Conservation (phyloP, 345 rosid species). For the Eucalyptus sp. region DNA sequence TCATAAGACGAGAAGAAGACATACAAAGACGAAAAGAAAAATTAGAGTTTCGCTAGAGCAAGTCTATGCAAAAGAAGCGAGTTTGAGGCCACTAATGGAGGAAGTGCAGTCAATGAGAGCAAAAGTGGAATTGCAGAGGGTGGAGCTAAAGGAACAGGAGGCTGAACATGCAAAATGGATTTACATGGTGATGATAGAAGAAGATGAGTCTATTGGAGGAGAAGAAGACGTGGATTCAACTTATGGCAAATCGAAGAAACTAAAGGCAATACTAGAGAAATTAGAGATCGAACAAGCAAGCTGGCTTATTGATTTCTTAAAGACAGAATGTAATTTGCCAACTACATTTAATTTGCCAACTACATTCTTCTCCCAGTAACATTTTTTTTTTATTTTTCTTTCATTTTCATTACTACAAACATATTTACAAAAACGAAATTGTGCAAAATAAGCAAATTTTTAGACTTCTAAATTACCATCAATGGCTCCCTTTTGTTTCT, state of each 20-base stretch:
- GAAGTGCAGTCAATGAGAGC: neutral
- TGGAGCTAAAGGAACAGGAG: rapidly evolving
- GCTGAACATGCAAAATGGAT: neutral
- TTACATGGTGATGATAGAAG: neutral
- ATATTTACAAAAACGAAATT: neutral
- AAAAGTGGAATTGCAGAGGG: neutral
- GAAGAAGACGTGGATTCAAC: neutral
- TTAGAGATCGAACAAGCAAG: neutral
- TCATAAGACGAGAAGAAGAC: neutral
- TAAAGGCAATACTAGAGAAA: neutral
- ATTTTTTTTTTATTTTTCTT: no score
- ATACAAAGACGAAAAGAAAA: no score
- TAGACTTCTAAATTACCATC: neutral
- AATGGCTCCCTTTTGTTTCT: no score
- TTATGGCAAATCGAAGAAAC: neutral
- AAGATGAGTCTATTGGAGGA: no score
- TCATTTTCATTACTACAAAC: no score
- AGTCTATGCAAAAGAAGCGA: neutral
- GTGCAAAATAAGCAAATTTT: no score
- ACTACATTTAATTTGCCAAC: neutral
- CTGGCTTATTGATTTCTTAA: neutral
- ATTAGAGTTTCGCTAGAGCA: neutral
- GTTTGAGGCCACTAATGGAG: neutral
- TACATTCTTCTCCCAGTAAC: no score
- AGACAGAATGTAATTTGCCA: neutral